Percentiles rank a stretch among this genome's conserved stretches.
phyloP scores from a whole-genome alignment of 1,284 basidiomycete genomes.

The Phaffia rhodozyma region DNA sequence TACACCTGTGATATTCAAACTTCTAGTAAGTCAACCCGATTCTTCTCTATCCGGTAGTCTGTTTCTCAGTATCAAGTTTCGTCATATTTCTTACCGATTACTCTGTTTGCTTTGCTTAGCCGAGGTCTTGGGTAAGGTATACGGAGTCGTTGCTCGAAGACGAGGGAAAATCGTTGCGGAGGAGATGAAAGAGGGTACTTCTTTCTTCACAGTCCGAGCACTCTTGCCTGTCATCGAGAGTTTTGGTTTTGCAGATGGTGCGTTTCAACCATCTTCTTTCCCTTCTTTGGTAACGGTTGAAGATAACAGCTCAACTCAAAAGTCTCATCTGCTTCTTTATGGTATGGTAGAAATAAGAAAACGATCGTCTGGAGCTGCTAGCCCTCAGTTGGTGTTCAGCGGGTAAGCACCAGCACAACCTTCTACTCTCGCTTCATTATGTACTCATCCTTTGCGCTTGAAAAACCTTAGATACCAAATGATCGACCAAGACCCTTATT shows the following conservation, averaged over 20 bases:
- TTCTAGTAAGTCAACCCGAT: slow-evolving; percentile 54
- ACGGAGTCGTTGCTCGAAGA: slow-evolving; percentile 82
- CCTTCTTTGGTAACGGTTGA: neutral
- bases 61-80: neutral
- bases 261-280: slow-evolving; percentile 20
- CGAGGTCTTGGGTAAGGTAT: slow-evolving; percentile 95
- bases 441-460: neutral
- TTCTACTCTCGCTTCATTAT: neutral
- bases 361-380: slow-evolving; percentile 89
- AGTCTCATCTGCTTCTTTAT: neutral
- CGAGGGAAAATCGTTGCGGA: slow-evolving; percentile 86
- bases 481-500: slow-evolving; percentile 89
- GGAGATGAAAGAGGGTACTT: slow-evolving; percentile 97
- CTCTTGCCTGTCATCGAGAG: slow-evolving; percentile 91
- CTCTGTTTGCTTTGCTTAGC: slow-evolving; percentile 42
- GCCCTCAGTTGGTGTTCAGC: slow-evolving; percentile 90
- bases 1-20: slow-evolving; percentile 98
- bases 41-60: neutral
- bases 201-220: slow-evolving; percentile 84
- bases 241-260: slow-evolving; percentile 95
- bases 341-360: slow-evolving; percentile 74
- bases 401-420: slow-evolving; percentile 46
- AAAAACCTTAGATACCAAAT: slow-evolving; percentile 55
- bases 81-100: neutral
- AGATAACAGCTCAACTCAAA: neutral